Conservation (phyloP, 2,329 filamentous ascomycete genomes). For the Gnomoniopsis sp. region DNA sequence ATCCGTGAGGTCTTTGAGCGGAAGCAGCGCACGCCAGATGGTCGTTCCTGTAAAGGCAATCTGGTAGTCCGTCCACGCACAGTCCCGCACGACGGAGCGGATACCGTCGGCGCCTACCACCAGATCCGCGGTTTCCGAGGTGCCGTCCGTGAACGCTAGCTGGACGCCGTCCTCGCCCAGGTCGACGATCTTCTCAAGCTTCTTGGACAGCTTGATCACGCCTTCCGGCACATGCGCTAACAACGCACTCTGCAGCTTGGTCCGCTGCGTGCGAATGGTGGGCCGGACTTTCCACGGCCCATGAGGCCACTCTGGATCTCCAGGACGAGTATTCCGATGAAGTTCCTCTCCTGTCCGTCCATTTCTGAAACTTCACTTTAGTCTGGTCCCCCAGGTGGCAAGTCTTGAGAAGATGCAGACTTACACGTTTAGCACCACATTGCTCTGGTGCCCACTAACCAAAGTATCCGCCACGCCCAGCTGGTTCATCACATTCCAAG, state of each 20-base stretch:
- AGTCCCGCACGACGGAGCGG: constrained; percentile 35
- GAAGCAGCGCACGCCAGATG: constrained; percentile 43
- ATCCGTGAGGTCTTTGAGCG: constrained; percentile 31
- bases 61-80: constrained; percentile 19
- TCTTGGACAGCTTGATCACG: constrained; percentile 42
- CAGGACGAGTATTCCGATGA: constrained; percentile 21
- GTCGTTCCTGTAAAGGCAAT: constrained; percentile 37
- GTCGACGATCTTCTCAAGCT: constrained; percentile 37
- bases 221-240: constrained; percentile 41
- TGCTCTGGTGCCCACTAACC: constrained; percentile 12
- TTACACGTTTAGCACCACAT: constrained; percentile 16
- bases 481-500: constrained; percentile 32
- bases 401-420: background rate
- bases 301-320: constrained; percentile 9
- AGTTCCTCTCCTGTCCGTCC: constrained; percentile 26
- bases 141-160: constrained; percentile 44
- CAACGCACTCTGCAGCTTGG: constrained; percentile 45
- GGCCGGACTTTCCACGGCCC: constrained; percentile 11
- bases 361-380: constrained; percentile 21
- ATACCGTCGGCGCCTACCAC: constrained; percentile 52
- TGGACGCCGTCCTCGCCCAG: constrained; percentile 30
- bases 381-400: too few species aligned
- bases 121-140: constrained; percentile 37
- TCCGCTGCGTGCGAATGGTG: constrained; percentile 22
- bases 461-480: constrained; percentile 26